phyloP scores from a whole-genome alignment of 192 early-diverging fungal genomes.

The Entomortierella chlamydospora region DNA sequence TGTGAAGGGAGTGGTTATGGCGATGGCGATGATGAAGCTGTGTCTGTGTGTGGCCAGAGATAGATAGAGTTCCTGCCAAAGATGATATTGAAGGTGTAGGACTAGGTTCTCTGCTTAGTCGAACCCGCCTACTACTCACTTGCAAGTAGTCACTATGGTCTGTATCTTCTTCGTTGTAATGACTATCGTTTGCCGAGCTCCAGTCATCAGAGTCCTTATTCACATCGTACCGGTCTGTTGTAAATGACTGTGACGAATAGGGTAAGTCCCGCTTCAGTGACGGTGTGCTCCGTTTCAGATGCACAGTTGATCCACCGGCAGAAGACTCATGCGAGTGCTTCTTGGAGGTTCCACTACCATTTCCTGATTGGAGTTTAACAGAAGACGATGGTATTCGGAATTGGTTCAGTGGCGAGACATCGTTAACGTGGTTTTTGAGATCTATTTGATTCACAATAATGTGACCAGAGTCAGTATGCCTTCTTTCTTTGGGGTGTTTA shows the following conservation, averaged over 20 bases:
- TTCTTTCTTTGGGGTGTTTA: not conserved
- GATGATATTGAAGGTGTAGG: slow-evolving; percentile 22
- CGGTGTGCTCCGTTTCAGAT: not conserved
- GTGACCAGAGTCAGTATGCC: not conserved
- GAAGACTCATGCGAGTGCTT: not conserved
- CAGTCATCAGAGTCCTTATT: slow-evolving; percentile 17
- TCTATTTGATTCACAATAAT: slow-evolving; percentile 2
- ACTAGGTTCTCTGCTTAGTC: slow-evolving; percentile 18
- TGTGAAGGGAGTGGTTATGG: too few relatives aligned
- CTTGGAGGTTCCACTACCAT: not conserved
- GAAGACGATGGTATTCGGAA: not conserved
- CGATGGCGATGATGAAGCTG: not conserved
- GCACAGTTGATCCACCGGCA: not conserved
- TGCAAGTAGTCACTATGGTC: slow-evolving; percentile 7
- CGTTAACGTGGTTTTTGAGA: slow-evolving; percentile 23
- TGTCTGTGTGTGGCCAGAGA: slow-evolving; percentile 1
- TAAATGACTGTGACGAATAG: not conserved
- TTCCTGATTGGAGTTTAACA: not conserved
- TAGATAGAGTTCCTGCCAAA: slow-evolving; percentile 18
- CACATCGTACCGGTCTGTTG: not conserved
- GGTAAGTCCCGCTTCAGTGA: slow-evolving; percentile 16
- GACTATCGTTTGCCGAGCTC: slow-evolving; percentile 9
- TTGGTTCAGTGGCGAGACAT: slow-evolving; percentile 13
- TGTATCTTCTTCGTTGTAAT: slow-evolving; percentile 15
- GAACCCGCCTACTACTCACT: not conserved